A percentile compares a stretch with the other conserved stretches of the same genome.
phyloP scores from a whole-genome alignment of 805 yeast genomes.

The Saccharomycopsis malanga region DNA sequence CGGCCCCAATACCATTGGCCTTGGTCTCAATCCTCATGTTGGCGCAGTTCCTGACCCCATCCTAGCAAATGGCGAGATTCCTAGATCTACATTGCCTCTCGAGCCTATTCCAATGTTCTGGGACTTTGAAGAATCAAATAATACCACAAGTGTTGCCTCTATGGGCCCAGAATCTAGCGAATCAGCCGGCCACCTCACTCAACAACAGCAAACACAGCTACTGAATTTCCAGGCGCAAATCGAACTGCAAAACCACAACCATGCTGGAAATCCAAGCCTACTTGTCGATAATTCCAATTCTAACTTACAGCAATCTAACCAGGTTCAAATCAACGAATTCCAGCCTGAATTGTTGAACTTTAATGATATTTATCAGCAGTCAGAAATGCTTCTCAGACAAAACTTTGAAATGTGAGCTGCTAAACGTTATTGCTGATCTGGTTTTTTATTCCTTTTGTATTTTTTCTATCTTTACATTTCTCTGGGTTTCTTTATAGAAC shows the following conservation, averaged over 20 bases:
- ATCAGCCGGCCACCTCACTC: background rate
- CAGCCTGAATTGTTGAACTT: constrained; percentile 7
- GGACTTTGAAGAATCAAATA: constrained; percentile 6
- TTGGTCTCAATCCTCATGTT: no score
- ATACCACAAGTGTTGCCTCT: constrained; percentile 2
- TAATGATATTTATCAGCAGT: constrained; percentile 11
- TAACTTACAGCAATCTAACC: background rate
- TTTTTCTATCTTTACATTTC: no score
- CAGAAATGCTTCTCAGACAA: background rate
- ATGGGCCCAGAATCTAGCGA: background rate
- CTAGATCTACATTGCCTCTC: constrained; percentile 14
- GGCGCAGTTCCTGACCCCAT: no score
- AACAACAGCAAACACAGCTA: background rate
- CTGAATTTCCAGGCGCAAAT: constrained; percentile 2
- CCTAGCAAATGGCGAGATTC: constrained; percentile 12
- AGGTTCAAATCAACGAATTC: background rate
- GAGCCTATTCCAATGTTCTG: constrained; percentile 12
- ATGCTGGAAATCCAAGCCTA: background rate
- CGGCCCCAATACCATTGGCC: no score
- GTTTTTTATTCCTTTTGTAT: no score
- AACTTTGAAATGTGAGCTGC: background rate
- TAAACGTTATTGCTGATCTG: background rate
- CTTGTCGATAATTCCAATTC: background rate
- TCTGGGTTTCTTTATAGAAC: no score
- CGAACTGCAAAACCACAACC: background rate